Percentiles rank a stretch among this genome's conserved stretches.
phyloP scores from a whole-genome alignment of 768 basidiomycete genomes.

The Mrakia frigida region DNA sequence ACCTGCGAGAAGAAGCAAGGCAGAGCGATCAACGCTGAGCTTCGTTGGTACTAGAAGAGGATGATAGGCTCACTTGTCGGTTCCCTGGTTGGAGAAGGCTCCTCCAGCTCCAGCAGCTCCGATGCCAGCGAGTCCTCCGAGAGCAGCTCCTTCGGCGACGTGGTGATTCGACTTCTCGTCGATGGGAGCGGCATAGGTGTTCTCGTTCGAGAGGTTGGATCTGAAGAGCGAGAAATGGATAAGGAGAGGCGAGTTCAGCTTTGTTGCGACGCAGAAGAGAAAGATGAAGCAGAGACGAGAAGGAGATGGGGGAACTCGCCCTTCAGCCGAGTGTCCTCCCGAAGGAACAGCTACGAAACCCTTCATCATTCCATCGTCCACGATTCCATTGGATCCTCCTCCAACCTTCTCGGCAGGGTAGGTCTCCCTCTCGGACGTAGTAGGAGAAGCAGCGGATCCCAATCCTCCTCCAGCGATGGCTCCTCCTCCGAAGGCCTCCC shows the following conservation, averaged over 20 bases:
- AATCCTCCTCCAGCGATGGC: background rate
- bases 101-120: slow-evolving; percentile 12
- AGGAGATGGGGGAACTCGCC: background rate
- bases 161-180: slow-evolving; percentile 11
- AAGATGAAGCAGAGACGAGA: too few relatives aligned
- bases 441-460: background rate
- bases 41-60: too few relatives aligned
- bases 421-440: background rate
- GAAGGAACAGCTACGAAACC: slow-evolving; percentile 2
- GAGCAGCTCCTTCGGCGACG: background rate
- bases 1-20: background rate
- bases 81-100: background rate
- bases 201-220: background rate
- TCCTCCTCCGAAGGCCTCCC: background rate
- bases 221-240: background rate
- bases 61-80: too few relatives aligned
- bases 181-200: background rate
- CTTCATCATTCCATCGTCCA: slow-evolving; percentile 7
- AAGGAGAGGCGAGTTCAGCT: background rate
- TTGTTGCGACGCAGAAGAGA: background rate
- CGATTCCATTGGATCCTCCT: background rate
- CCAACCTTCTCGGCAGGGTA: slow-evolving; percentile 8
- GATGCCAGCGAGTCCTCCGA: background rate
- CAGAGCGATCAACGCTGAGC: too few relatives aligned
- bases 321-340: background rate